Percentiles rank a stretch among this genome's conserved stretches.
These are phyloP conservation scores for Apiotrichum sp. DNA, from an alignment of 1,284 basidiomycete species.

Conservation along the genomic window DNA sequence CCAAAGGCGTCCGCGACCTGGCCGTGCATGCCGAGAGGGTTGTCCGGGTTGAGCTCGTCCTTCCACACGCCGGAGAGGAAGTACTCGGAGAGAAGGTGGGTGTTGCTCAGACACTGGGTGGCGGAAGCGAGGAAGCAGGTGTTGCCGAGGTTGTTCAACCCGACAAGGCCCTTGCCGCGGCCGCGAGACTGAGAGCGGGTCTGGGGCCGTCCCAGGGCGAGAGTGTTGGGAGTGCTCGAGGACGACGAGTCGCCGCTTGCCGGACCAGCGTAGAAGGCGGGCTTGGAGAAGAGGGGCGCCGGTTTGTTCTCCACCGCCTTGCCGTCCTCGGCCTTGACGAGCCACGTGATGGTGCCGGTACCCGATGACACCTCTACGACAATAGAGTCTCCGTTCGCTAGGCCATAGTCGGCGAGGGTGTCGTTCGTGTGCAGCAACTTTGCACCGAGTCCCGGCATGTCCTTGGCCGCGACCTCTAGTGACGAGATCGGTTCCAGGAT, in stretches of 20 bases:
- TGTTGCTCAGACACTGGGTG: constrained; percentile 90
- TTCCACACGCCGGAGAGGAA: constrained; percentile 81
- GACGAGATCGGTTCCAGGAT: constrained; percentile 1
- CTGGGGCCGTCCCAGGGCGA: constrained; percentile 12
- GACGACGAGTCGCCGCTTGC: constrained; percentile 46
- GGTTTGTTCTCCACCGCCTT: constrained; percentile 33
- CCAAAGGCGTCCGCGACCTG: constrained; percentile 91
- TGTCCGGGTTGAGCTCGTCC: constrained; percentile 85
- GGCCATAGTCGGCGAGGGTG: constrained; percentile 19
- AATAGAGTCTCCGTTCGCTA: constrained; percentile 32
- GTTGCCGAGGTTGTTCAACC: constrained; percentile 81
- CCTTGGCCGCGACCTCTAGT: constrained; percentile 10
- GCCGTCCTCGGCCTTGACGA: constrained; percentile 25
- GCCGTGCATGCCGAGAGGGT: constrained; percentile 94
- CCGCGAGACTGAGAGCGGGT: constrained; percentile 31
- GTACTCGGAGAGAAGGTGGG: constrained; percentile 82
- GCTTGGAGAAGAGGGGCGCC: constrained; percentile 37
- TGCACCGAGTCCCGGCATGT: constrained; percentile 19
- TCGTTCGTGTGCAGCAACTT: constrained; percentile 13
- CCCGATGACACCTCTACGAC: constrained; percentile 32
- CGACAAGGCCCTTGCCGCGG: constrained; percentile 62
- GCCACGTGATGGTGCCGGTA: not conserved
- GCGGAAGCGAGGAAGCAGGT: constrained; percentile 98
- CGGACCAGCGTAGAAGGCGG: constrained; percentile 33
- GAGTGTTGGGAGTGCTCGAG: constrained; percentile 19